Conservation (phyloP, 164 flowering plant genomes). For the Vitis cinerea region DNA sequence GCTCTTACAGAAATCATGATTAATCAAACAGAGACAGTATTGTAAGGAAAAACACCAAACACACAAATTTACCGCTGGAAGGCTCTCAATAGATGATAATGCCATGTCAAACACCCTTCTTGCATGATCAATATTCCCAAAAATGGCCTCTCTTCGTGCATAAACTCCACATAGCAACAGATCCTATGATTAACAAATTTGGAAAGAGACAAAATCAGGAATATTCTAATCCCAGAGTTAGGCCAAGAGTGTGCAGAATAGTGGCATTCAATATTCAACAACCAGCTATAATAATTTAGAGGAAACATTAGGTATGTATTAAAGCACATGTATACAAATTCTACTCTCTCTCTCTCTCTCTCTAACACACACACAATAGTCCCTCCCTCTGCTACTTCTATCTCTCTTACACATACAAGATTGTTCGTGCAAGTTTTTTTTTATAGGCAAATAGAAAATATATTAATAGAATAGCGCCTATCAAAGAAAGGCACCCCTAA, state of each 20-base stretch:
- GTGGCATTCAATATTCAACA: too few species aligned
- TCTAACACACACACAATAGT: too few species aligned
- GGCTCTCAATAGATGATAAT: slow-evolving; percentile 64
- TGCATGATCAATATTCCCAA: slow-evolving; percentile 80
- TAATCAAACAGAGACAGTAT: background rate
- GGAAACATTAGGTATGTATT: too few species aligned
- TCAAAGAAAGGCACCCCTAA: too few species aligned
- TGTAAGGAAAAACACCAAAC: slow-evolving; percentile 12
- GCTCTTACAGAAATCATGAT: background rate
- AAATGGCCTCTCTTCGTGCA: slow-evolving; percentile 82
- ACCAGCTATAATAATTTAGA: too few species aligned
- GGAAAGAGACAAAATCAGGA: background rate
- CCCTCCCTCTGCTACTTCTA: too few species aligned
- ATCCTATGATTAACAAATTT: slow-evolving; percentile 48
- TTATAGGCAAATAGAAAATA: too few species aligned
- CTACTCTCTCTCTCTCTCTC: too few species aligned
- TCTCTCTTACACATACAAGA: too few species aligned
- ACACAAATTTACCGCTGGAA: slow-evolving; percentile 47
- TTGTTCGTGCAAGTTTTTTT: too few species aligned
- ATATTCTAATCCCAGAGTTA: background rate
- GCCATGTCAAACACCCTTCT: slow-evolving; percentile 98
- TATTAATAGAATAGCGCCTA: too few species aligned
- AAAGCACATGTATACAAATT: too few species aligned
- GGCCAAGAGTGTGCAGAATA: background rate
- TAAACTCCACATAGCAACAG: slow-evolving; percentile 88